These are phyloP conservation scores for Mycosphaerelloides madeirae DNA, from an alignment of 2,329 filamentous ascomycete genomes.

Conservation along the genomic window DNA sequence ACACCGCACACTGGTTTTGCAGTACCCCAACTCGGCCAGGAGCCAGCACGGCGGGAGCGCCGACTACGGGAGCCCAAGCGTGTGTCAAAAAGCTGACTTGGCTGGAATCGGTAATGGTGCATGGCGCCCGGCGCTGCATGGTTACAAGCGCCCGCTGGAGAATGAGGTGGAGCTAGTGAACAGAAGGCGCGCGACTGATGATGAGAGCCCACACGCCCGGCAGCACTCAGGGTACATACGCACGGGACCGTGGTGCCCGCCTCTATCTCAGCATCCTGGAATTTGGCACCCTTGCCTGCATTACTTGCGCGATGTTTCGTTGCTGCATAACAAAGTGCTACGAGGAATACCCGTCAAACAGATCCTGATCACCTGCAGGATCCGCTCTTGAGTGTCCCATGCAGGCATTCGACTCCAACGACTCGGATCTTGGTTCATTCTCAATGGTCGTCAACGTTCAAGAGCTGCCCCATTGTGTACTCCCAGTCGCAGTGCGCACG, in stretches of 20 bases:
- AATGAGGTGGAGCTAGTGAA: too few species aligned
- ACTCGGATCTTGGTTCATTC: conserved; percentile 20
- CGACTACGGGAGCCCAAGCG: conserved; percentile 16
- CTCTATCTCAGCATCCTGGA: conserved; percentile 19
- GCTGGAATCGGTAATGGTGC: conserved; percentile 15
- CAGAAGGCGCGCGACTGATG: too few species aligned
- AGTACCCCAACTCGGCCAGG: conserved; percentile 17
- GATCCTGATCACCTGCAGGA: conserved; percentile 22
- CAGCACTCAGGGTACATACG: conserved; percentile 10
- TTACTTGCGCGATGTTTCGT: conserved; percentile 24
- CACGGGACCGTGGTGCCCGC: conserved; percentile 15
- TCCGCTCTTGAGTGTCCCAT: conserved; percentile 15
- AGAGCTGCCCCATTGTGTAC: conserved; percentile 15
- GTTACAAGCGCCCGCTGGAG: conserved; percentile 13
- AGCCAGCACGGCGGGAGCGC: conserved; percentile 12
- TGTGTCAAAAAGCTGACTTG: conserved; percentile 22
- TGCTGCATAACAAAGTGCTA: conserved; percentile 19
- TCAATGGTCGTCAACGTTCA: conserved; percentile 14
- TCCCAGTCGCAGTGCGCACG: conserved; percentile 18
- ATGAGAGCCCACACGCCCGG: conserved; percentile 3
- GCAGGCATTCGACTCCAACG: conserved; percentile 20
- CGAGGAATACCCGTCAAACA: conserved; percentile 18
- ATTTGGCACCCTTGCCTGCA: conserved; percentile 12
- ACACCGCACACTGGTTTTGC: conserved; percentile 8
- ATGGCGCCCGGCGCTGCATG: conserved; percentile 17